These are phyloP conservation scores for Themeda triandra DNA, from an alignment of 176 grass and related monocot genomes.

Conservation along the genomic window DNA sequence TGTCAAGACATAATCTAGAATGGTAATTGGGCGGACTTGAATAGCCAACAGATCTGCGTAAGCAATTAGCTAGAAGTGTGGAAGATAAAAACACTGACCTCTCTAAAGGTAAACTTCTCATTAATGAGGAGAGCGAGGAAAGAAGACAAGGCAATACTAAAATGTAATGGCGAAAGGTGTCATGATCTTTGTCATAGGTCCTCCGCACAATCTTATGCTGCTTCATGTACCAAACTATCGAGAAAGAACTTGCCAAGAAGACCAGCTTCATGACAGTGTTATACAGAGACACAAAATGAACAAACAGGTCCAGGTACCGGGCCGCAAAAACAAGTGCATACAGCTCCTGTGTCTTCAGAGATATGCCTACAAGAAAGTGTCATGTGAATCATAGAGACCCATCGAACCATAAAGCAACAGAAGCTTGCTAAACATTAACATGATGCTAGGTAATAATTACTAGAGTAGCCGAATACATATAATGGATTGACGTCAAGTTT, in stretches of 20 bases:
- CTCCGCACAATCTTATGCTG: slow-evolving; percentile 84
- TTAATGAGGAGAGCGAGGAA: slow-evolving; percentile 79
- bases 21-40: not conserved
- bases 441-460: not conserved
- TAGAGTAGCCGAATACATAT: not conserved
- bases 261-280: slow-evolving; percentile 94
- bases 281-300: slow-evolving; percentile 69
- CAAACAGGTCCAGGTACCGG: slow-evolving; percentile 88
- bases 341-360: slow-evolving; percentile 93
- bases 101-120: slow-evolving; percentile 80
- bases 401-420: not conserved
- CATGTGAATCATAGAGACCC: not conserved
- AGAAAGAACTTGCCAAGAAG: slow-evolving; percentile 90
- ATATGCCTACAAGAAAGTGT: slow-evolving; percentile 59
- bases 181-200: slow-evolving; percentile 88
- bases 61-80: not conserved
- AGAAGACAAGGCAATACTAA: slow-evolving; percentile 73
- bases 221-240: slow-evolving; percentile 95
- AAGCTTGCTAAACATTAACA: not conserved
- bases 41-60: not conserved
- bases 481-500: not conserved
- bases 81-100: slow-evolving; percentile 47
- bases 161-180: slow-evolving; percentile 79
- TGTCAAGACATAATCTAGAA: not conserved
- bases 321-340: slow-evolving; percentile 93